Evolutionary conservation across 805 yeast species (phyloP), one percentile per base, ranked within the genome.

Genomic region (Millerozyma acaciae): DNA sequence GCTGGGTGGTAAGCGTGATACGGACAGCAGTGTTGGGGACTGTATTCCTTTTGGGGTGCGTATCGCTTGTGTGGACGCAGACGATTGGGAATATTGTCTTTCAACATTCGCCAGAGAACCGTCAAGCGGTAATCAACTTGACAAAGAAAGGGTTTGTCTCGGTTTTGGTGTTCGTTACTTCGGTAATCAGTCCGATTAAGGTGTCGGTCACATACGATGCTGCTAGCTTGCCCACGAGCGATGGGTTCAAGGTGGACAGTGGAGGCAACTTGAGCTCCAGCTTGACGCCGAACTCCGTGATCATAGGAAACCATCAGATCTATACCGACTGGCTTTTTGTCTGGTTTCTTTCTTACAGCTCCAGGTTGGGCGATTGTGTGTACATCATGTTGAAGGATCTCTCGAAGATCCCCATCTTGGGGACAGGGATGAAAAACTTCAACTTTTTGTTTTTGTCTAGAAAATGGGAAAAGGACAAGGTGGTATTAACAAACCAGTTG

Each of bases 261-360:
- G 47, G 34, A 8, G 54, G 53, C n/a, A 42, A 48, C 27, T 34
- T 48, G 29, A 49, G 43, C 13, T 48, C 47, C 15, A 37, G 45
- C 8, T 47, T 80, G 27, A 55, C 65, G 6, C 74, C 73, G 14
- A 70, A 78, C 24, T 70, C 84, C 0, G 70, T 90, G 2, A 54
- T 82, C 28, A 80, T 89, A 21, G 76, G 93, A n/a, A 90, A 90
- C 53, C 97, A 90, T 57, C 97, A 89, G 60, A 81, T 90, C 16
- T 90, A 90, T 55, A 78, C 90, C 3, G 98, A 90, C 55, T 90
- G 98, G 98, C 69, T 84, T 8, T 88, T 76, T 47, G 45, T 87
- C 35, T 90, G 98, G 98, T 90, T 85, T 76, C 39, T 84, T 14
- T 66, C 84, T 0, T 83, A 85, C 53, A 71, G 88, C 5, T 75